These are phyloP conservation scores for Ceriops decandra DNA, from an alignment of 345 rosid genomes.

Conservation along the genomic window DNA sequence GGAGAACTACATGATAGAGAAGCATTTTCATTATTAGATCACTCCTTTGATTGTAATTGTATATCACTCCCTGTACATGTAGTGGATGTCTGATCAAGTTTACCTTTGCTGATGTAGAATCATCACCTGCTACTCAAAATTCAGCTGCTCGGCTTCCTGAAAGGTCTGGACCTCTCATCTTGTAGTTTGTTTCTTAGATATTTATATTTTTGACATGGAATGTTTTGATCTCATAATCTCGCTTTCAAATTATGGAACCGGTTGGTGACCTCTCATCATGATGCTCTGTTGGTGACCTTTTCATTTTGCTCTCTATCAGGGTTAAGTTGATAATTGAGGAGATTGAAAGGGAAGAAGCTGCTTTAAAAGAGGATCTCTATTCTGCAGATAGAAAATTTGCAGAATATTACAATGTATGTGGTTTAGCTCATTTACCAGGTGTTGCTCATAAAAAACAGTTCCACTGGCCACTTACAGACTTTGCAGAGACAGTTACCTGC, in stretches of 20 bases:
- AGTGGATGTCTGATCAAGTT: not conserved
- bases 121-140: slow-evolving; percentile 59
- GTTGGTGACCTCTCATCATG: too few relatives aligned
- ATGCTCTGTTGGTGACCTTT: not conserved
- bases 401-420: slow-evolving; percentile 82
- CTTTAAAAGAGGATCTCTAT: slow-evolving; percentile 87
- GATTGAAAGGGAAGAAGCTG: slow-evolving; percentile 90
- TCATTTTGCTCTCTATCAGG: slow-evolving; percentile 38
- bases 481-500: not conserved
- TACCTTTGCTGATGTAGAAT: slow-evolving; percentile 43
- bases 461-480: not conserved
- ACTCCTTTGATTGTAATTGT: not conserved
- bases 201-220: not conserved
- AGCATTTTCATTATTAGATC: not conserved
- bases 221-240: not conserved
- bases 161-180: slow-evolving; percentile 50
- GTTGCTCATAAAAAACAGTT: too few relatives aligned
- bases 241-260: not conserved
- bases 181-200: not conserved
- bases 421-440: too few relatives aligned
- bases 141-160: slow-evolving; percentile 87
- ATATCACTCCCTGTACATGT: not conserved
- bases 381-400: slow-evolving; percentile 90
- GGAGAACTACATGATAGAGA: slow-evolving; percentile 1
- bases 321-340: slow-evolving; percentile 91